phyloP scores from a whole-genome alignment of 495 filamentous ascomycete genomes.

The Penicillium cataractarum region DNA sequence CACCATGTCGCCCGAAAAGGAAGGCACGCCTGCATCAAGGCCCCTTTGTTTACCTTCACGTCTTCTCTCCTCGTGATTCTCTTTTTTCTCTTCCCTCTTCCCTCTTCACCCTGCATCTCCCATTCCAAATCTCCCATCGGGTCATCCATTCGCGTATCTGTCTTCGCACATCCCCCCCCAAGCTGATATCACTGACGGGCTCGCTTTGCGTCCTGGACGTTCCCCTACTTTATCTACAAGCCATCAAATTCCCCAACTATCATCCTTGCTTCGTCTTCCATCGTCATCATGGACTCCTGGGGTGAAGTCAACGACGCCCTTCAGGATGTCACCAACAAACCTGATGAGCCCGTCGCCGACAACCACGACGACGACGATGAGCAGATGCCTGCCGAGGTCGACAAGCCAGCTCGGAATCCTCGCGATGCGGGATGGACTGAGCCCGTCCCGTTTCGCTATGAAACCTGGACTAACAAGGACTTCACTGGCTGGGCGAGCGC shows the following conservation, averaged over 20 bases:
- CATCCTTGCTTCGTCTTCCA: background rate
- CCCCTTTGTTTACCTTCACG: background rate
- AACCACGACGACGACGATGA: conserved; percentile 37
- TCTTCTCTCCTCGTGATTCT: conserved; percentile 4
- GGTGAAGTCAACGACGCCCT: conserved; percentile 36
- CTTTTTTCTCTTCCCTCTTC: conserved; percentile 1
- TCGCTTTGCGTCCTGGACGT: background rate
- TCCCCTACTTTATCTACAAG: background rate
- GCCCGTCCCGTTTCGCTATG: conserved; percentile 57
- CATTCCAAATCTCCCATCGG: background rate
- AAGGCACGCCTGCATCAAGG: background rate
- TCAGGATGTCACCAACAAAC: conserved; percentile 36
- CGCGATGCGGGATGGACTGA: conserved; percentile 57
- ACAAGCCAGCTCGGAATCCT: conserved; percentile 34
- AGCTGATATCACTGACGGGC: background rate
- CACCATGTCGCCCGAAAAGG: background rate
- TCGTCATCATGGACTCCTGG: conserved; percentile 26
- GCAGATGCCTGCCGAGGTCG: conserved; percentile 22
- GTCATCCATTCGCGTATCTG: background rate
- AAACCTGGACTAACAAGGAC: conserved; percentile 41
- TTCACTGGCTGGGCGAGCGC: conserved; percentile 56
- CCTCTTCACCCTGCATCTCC: background rate
- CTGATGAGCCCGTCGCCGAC: background rate
- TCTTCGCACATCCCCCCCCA: background rate
- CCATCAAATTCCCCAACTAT: background rate